Evolutionary conservation across 805 yeast genomes (phyloP).

Genomic region (Citeromyces matritensis): DNA sequence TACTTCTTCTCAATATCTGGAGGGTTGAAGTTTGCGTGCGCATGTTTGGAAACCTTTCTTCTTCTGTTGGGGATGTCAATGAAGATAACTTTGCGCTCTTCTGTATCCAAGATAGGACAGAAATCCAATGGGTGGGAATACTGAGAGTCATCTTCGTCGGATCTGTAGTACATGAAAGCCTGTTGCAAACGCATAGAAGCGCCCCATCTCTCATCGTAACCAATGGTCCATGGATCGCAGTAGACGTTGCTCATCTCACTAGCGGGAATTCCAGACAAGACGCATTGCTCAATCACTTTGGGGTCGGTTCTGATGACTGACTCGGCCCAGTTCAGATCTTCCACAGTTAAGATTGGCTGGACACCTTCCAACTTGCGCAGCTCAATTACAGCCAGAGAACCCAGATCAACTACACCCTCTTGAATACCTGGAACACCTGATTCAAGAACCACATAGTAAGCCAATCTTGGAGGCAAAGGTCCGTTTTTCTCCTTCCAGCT

Average conservation of each 20-base stretch:
- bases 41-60: conserved; percentile 52
- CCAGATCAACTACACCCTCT: conserved; percentile 57
- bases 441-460: conserved; percentile 49
- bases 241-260: conserved; percentile 43
- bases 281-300: conserved; percentile 58
- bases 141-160: conserved; percentile 58
- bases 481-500: conserved; percentile 51
- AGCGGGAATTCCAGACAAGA: conserved; percentile 50
- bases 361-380: conserved; percentile 38
- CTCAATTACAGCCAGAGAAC: conserved; percentile 27
- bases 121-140: conserved; percentile 65
- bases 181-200: conserved; percentile 62
- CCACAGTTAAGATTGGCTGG: conserved; percentile 64
- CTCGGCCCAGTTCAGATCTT: conserved; percentile 50
- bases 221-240: conserved; percentile 58
- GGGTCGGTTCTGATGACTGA: conserved; percentile 56
- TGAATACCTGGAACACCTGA: conserved; percentile 44
- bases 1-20: conserved; percentile 43
- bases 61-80: conserved; percentile 68
- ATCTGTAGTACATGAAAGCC: conserved; percentile 67
- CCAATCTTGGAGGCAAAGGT: conserved; percentile 53
- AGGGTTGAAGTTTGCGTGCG: conserved; percentile 60
- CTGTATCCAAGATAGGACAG: conserved; percentile 71
- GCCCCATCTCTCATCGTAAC: conserved; percentile 62
- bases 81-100: conserved; percentile 48